phyloP scores from a whole-genome alignment of 2,329 filamentous ascomycete species.

The Trichoderma koningiopsis region DNA sequence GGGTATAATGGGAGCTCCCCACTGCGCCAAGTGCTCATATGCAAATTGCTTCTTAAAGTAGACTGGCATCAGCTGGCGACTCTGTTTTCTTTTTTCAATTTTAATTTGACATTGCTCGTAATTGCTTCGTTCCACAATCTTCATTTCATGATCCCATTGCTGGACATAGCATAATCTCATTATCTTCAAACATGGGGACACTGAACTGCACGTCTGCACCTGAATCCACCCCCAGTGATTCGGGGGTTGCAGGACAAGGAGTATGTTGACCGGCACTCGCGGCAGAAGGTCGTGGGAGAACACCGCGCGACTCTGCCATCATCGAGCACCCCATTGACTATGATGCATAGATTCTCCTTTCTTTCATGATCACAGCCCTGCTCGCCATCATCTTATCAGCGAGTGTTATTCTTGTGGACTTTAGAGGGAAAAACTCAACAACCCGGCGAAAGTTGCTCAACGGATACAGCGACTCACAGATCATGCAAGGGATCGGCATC shows the following conservation, averaged over 20 bases:
- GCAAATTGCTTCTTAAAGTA: constrained; percentile 19
- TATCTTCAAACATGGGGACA: constrained; percentile 1
- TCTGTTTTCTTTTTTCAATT: neutral
- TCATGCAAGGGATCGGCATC: constrained; percentile 69
- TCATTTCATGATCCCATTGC: neutral
- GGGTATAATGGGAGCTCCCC: constrained; percentile 10
- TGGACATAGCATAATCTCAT: neutral
- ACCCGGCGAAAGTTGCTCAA: constrained; percentile 66
- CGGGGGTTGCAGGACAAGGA: constrained; percentile 59
- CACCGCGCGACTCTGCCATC: neutral
- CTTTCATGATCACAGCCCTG: constrained; percentile 65
- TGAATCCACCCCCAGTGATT: constrained; percentile 50
- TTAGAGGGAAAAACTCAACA: constrained; percentile 50
- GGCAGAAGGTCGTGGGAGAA: neutral
- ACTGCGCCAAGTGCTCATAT: constrained; percentile 8
- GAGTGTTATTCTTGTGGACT: constrained; percentile 59
- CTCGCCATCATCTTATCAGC: constrained; percentile 58
- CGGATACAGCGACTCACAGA: constrained; percentile 68
- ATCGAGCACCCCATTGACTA: neutral
- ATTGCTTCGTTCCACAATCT: neutral
- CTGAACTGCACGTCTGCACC: constrained; percentile 47
- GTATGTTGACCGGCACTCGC: constrained; percentile 42
- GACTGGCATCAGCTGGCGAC: neutral
- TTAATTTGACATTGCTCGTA: constrained; percentile 16
- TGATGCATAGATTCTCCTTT: constrained; percentile 57